These are phyloP conservation scores for Peronospora destructor DNA, from an alignment of 352 stramenopile genomes.

Conservation along the genomic window DNA sequence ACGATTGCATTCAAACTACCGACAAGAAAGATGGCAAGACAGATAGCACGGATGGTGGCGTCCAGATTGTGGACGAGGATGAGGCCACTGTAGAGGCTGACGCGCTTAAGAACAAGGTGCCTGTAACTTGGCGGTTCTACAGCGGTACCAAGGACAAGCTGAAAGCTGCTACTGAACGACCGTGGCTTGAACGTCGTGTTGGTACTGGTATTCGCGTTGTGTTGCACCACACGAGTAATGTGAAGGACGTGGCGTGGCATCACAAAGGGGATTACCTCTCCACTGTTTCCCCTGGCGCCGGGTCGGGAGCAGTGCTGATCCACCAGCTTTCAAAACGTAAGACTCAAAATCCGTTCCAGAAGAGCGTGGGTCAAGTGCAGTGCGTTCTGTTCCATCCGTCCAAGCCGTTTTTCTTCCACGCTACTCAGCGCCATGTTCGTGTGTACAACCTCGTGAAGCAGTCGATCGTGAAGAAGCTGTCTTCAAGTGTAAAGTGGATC, in stretches of 20 bases:
- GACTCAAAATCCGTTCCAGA: constrained; percentile 95
- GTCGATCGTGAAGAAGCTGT: constrained; percentile 96
- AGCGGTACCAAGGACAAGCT: constrained; percentile 70
- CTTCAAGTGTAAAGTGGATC: constrained; percentile 97
- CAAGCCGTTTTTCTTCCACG: constrained; percentile 99
- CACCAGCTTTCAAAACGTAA: constrained; percentile 97
- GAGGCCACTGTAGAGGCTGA: constrained; percentile 65
- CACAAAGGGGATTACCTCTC: constrained; percentile 98
- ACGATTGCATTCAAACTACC: constrained; percentile 54
- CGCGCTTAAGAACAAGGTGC: constrained; percentile 84
- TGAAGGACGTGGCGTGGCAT: constrained; percentile 95
- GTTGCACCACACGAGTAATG: constrained; percentile 83
- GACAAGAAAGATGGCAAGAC: constrained; percentile 32
- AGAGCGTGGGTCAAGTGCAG: constrained; percentile 92
- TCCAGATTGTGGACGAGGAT: constrained; percentile 64
- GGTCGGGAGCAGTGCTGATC: constrained; percentile 91
- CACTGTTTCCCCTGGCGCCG: constrained; percentile 87
- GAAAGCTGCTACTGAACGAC: constrained; percentile 30
- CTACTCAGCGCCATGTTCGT: constrained; percentile 96
- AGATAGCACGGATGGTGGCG: constrained; percentile 26
- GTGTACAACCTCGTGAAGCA: constrained; percentile 99
- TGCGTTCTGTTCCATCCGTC: constrained; percentile 95
- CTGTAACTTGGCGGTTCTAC: constrained; percentile 88
- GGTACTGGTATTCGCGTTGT: constrained; percentile 79
- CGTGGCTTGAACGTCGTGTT: constrained; percentile 72